These are phyloP conservation scores for Cryptococcus sp. DNA, from an alignment of 1,284 basidiomycete species.

Conservation along the genomic window DNA sequence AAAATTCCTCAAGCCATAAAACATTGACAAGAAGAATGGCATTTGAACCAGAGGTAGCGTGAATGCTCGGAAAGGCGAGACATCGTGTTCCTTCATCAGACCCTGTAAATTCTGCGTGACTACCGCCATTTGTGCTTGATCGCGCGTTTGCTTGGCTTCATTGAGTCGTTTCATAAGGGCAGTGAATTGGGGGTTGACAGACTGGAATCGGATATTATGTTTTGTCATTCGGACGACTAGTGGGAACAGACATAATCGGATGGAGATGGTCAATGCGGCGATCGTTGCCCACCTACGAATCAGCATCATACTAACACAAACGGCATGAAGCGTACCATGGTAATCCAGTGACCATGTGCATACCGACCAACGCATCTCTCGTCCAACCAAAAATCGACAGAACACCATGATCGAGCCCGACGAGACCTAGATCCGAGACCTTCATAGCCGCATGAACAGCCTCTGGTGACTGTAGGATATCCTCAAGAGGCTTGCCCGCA, in stretches of 20 bases:
- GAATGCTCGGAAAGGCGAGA: slow-evolving; percentile 60
- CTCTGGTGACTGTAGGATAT: slow-evolving; percentile 44
- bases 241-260: slow-evolving; percentile 67
- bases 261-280: slow-evolving; percentile 62
- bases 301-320: neutral
- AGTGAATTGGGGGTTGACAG: slow-evolving; percentile 59
- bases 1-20: slow-evolving; percentile 74
- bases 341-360: slow-evolving; percentile 68
- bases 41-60: slow-evolving; percentile 66
- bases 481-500: slow-evolving; percentile 32
- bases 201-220: slow-evolving; percentile 66
- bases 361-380: slow-evolving; percentile 60
- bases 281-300: slow-evolving; percentile 64
- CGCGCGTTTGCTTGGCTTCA: slow-evolving; percentile 52
- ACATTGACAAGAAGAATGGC: slow-evolving; percentile 76
- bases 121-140: slow-evolving; percentile 57
- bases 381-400: slow-evolving; percentile 61
- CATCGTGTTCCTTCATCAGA: slow-evolving; percentile 66
- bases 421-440: slow-evolving; percentile 70
- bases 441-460: slow-evolving; percentile 53
- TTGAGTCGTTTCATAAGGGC: slow-evolving; percentile 56
- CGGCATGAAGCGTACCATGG: slow-evolving; percentile 58
- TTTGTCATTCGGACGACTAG: slow-evolving; percentile 63
- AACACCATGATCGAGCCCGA: slow-evolving; percentile 62
- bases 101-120: slow-evolving; percentile 58